Evolutionary conservation across 2,329 filamentous ascomycete genomes (phyloP), one percentile per base, ranked within the genome.

Genomic region (Cercospora citrullina): DNA sequence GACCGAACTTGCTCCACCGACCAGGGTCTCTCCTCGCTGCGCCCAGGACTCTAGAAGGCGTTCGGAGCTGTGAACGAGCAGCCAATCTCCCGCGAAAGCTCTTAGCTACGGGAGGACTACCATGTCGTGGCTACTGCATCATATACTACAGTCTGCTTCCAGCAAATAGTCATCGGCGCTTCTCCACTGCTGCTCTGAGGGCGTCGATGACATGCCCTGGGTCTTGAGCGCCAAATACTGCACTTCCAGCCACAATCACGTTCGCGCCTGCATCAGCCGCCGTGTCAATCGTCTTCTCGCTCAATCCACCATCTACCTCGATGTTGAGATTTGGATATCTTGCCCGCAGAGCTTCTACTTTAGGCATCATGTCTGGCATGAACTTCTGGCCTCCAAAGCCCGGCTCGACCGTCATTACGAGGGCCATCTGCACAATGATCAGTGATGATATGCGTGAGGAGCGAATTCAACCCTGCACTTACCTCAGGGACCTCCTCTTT

Each of bases 341-440:
- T 77, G 90, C 83, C 68, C 95, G 89, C 74, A 99, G 85, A 45
- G 90, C 93, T 72, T 90, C 82, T 26, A 99, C 95, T 83, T 99
- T 99, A 77, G 94, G 93, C 73, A 99, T 87, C 83, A 97, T 93
- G 6, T 92, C 92, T 12, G 93, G 89, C 93, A 98, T 98, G 85
- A 99, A 99, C 78, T 97, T 97, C 79, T 99, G 95, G 6, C 95
- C 95, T 71, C 95, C 95, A 78, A 99, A 99, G 57, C 95, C 95
- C 55, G 95, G 95, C 81, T 99, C 88, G 53, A 99, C 95, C 1
- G 95, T 99, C 95, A 99, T 99, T 69, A 99, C 87, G 18, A 99
- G 89, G 42, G 97, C 93, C 95, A 99, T 99, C 94, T 97, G 71
- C 10, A 39, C 4, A 4, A 31, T 45, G 9, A 30, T 68, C 61